These are phyloP conservation scores for Annulohypoxylon maeteangense DNA, from an alignment of 495 filamentous ascomycete genomes.

Conservation along the genomic window DNA sequence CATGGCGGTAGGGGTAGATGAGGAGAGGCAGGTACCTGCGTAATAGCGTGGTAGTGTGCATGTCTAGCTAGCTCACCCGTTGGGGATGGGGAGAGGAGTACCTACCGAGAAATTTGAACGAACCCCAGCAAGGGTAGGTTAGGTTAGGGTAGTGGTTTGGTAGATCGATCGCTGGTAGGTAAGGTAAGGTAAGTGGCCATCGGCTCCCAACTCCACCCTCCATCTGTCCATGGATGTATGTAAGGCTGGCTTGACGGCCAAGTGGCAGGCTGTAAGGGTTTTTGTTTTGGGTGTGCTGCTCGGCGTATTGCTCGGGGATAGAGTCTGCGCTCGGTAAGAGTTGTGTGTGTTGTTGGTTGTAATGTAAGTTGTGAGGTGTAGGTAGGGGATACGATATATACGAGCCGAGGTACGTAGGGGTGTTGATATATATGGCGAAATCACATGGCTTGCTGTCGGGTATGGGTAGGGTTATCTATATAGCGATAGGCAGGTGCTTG, in stretches of 20 bases:
- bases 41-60: background rate
- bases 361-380: background rate
- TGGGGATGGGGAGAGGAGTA: conserved; percentile 2
- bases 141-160: background rate
- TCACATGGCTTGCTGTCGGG: background rate
- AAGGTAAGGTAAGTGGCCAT: background rate
- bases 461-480: background rate
- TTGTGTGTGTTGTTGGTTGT: too few species aligned
- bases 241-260: background rate
- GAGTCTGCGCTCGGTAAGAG: background rate
- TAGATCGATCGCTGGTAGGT: background rate
- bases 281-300: background rate
- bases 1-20: background rate
- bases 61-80: background rate
- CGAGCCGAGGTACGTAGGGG: background rate
- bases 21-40: background rate
- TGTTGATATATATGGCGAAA: background rate
- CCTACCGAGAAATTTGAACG: too few species aligned
- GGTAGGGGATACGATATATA: background rate
- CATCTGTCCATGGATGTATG: background rate
- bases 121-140: background rate
- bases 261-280: background rate
- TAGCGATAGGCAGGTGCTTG: too few species aligned
- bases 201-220: background rate
- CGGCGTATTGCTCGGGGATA: background rate